Evolutionary conservation across 2,329 filamentous ascomycete species (phyloP), one percentile per base, ranked within the genome.

Genomic region (Cercospora brassicicola): DNA sequence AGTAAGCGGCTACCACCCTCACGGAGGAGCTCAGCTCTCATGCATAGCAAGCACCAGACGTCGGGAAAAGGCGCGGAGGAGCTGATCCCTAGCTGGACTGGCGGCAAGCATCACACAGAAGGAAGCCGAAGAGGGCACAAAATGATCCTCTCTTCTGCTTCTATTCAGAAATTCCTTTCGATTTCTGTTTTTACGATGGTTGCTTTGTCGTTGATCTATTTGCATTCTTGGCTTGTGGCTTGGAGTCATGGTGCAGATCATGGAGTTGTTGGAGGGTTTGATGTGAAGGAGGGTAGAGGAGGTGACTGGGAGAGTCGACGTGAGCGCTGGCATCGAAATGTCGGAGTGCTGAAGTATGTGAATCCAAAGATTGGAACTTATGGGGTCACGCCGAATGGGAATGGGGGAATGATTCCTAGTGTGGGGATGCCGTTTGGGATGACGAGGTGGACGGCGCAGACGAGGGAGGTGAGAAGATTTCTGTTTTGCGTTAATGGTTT

Each of bases 371-470:
- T 78, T 39, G 76, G 76, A 13, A 77, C 76, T 7, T 77, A 73
- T 59, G 76, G 76, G 4, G 55, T 73, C 13, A 77, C 75, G 10
- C 76, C 76, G 2, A 78, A 78, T 65, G 74, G 75, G 28, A 78
- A 78, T 62, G 76, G 76, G 8, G 76, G 76, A 15, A 78, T 78
- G 76, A 74, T 77, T 18, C 76, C 76, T 8, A 75, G 72, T 51
- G 73, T 82, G 10, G 78, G 78, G 2, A 75, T 78, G 42, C 81
- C 81, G 2, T 82, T 84, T 65, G 82, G 79, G n/a, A 84, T 84
- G 82, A 84, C 83, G 7, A 78, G 83, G n/a, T 85, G 83, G 83
- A 84, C 82, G 9, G 79, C 82, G 3, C 82, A 84, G 73, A 84
- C 82, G 4, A 69, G 76, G 51, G 75, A 77, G 56, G 71, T 20